Evolutionary conservation across 2,329 filamentous ascomycete genomes (phyloP).

Genomic region (Colletotrichum destructivum): DNA sequence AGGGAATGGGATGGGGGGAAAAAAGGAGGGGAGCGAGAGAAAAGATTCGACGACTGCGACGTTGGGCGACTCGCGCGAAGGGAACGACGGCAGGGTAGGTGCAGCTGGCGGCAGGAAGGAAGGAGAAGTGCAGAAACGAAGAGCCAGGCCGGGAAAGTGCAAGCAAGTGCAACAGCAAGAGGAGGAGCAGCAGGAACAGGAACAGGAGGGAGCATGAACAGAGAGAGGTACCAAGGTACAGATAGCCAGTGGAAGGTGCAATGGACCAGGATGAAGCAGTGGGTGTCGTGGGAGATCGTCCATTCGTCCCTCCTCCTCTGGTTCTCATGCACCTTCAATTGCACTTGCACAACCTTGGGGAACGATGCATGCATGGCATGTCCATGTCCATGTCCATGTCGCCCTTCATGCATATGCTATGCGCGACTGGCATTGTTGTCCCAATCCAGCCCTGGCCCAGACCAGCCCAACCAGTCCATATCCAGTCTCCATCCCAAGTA

Average conservation of each 20-base stretch:
- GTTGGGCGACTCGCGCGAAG: slow-evolving; percentile 16
- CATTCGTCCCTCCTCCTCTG: too few species aligned
- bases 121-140: not conserved
- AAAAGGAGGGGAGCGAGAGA: not conserved
- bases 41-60: slow-evolving; percentile 17
- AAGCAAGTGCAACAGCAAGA: too few species aligned
- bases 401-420: not conserved
- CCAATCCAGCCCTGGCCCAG: not conserved
- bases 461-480: not conserved
- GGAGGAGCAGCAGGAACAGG: slow-evolving; percentile 6
- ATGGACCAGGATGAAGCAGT: not conserved
- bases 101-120: not conserved
- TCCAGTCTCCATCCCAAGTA: too few species aligned
- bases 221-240: too few species aligned
- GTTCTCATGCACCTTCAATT: too few species aligned
- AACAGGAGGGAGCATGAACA: not conserved
- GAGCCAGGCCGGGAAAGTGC: too few species aligned
- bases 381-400: not conserved
- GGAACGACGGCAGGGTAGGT: not conserved
- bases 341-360: not conserved
- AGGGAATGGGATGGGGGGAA: not conserved
- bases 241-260: too few species aligned
- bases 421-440: not conserved
- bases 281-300: not conserved
- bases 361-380: not conserved